These are phyloP conservation scores for Leccinum arenicola DNA, from an alignment of 768 basidiomycete genomes.

Conservation along the genomic window DNA sequence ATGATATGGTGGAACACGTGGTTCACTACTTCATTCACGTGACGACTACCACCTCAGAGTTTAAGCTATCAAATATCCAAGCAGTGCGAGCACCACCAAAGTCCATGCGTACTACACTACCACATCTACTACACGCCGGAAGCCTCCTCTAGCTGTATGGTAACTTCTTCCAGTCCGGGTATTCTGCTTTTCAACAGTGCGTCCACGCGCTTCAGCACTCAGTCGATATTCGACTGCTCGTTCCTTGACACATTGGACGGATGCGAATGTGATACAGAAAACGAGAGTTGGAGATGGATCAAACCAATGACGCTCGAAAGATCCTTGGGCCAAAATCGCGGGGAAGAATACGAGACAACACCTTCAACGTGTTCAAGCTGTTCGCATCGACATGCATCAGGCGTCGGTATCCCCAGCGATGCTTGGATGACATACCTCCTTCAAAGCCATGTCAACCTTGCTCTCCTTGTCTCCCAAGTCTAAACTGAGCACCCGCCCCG, in stretches of 20 bases:
- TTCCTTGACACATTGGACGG: constrained; percentile 38
- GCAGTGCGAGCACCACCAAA: constrained; percentile 9
- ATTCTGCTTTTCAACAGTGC: constrained; percentile 68
- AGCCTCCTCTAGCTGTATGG: constrained; percentile 74
- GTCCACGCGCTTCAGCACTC: constrained; percentile 76
- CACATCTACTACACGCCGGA: constrained; percentile 7
- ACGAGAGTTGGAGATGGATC: constrained; percentile 85
- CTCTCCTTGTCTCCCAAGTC: constrained; percentile 70
- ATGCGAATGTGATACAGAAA: constrained; percentile 56
- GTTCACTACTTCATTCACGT: background rate
- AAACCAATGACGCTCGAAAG: constrained; percentile 82
- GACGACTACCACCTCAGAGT: background rate
- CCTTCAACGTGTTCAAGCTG: constrained; percentile 78
- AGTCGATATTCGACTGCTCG: constrained; percentile 40
- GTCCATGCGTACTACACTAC: constrained; percentile 4
- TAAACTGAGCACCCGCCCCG: constrained; percentile 81
- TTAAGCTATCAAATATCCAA: constrained; percentile 18
- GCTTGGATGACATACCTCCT: constrained; percentile 47
- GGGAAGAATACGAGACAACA: constrained; percentile 71
- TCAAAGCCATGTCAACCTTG: constrained; percentile 55
- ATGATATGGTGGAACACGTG: background rate
- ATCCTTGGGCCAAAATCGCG: constrained; percentile 97
- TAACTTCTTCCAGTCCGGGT: constrained; percentile 81
- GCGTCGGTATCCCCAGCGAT: background rate
- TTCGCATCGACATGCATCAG: background rate